Base-by-base conservation (phyloP, 2,329 filamentous ascomycete species). In the Cladophialophora exuberans region DNA sequence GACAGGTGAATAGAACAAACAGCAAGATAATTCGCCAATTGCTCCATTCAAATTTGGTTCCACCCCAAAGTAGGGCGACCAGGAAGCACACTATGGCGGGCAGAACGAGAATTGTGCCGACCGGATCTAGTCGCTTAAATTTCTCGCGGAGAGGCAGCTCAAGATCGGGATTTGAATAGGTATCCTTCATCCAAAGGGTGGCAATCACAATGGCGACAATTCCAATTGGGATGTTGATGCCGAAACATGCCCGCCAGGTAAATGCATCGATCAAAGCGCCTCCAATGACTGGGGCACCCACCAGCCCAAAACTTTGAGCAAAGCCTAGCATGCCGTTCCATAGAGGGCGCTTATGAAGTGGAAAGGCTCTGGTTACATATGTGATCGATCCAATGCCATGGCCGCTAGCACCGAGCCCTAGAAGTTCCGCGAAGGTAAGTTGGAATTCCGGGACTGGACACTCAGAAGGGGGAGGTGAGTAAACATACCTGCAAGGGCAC, bases 141-240 rank as follows among this genome's bases (percentile, higher is more conserved):
- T 70, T 70, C 42, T 67, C 53, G 5, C 51, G 47, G 22, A 66
- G 18, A 4, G 57, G 60, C 1, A 66, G 2, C 63, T 51, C 60
- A 36, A 9, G 58, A 39, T 39, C 28, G 5, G 55, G 41, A 15
- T 46, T 42, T 13, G 13, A 9, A 10, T 13, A 7, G 39, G 70
- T 56, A 5, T 63, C 55, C 6, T 47, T 25, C 6, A 70, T 23
- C n/a, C 48, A 64, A 23, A 71, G 65, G 5, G 69, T 17, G 6
- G 69, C 42, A 13, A 66, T 45, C 11, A 59, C 13, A 2, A 60
- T 57, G 0, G 69, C 66, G 4, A 70, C 50, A 4, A 60, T 67
- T 1, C 67, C 67, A 20, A 83, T 72, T 0, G 79, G 80, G 1
- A 83, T 68, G 60, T 69, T 71, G 56, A 73, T 70, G 48, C 64